phyloP scores from a whole-genome alignment of 140 eudicot species.

The Senecio squalidus region DNA sequence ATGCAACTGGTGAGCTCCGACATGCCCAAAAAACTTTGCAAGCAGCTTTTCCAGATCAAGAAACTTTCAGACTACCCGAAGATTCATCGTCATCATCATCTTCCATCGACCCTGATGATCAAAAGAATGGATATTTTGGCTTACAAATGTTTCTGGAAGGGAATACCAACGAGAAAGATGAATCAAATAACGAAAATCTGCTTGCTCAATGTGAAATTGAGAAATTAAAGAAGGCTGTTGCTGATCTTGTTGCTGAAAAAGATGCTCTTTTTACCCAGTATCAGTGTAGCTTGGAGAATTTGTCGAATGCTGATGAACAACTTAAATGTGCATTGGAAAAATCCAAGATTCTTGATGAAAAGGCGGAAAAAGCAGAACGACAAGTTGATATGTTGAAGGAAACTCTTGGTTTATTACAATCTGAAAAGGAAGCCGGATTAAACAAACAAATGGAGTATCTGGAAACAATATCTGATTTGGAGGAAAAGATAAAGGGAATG shows the following conservation, averaged over 20 bases:
- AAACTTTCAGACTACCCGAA: constrained; percentile 43
- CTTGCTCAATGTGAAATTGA: constrained; percentile 53
- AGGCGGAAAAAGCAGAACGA: constrained; percentile 48
- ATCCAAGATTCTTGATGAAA: constrained; percentile 40
- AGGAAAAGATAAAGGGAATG: constrained; percentile 44
- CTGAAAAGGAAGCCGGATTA: constrained; percentile 50
- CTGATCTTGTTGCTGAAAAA: constrained; percentile 55
- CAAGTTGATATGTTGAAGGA: constrained; percentile 59
- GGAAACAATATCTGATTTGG: constrained; percentile 56
- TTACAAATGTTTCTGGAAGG: constrained; percentile 27
- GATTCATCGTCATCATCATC: constrained; percentile 64
- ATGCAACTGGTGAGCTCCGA: constrained; percentile 93
- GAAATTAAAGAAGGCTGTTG: constrained; percentile 47
- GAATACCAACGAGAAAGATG: constrained; percentile 41
- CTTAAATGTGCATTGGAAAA: constrained; percentile 43
- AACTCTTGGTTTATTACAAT: constrained; percentile 48
- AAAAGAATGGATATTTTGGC: constrained; percentile 21
- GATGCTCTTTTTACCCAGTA: constrained; percentile 49
- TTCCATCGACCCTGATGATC: constrained; percentile 34
- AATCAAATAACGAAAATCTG: constrained; percentile 6
- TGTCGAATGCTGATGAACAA: constrained; percentile 50
- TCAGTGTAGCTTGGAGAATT: constrained; percentile 54
- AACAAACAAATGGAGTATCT: constrained; percentile 40
- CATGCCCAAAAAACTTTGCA: constrained; percentile 86
- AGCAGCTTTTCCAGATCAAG: constrained; percentile 83